Conservation (phyloP, 148 eudicot genomes). For the Talinum fruticosum region DNA sequence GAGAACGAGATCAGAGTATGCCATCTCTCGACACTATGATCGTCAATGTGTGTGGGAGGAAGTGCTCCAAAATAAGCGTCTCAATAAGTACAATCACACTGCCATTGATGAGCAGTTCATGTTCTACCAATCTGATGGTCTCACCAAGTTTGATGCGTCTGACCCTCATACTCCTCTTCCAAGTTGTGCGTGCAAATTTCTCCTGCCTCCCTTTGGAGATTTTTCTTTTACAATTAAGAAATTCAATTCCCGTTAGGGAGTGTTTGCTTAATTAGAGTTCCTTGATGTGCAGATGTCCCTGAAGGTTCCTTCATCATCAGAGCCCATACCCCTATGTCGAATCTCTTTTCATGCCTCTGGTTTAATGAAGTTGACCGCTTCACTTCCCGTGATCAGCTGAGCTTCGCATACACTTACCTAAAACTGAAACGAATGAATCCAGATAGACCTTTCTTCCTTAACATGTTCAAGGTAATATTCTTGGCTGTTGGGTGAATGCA, state of each 20-base stretch:
- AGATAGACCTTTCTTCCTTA: constrained; percentile 48
- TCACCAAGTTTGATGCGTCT: constrained; percentile 73
- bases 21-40: constrained; percentile 89
- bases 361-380: constrained; percentile 94
- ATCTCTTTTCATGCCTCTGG: constrained; percentile 95
- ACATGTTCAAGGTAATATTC: constrained; percentile 78
- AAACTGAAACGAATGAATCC: constrained; percentile 74
- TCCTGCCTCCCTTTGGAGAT: neutral
- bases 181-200: constrained; percentile 60
- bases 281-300: constrained; percentile 69
- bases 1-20: constrained; percentile 82
- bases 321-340: constrained; percentile 94
- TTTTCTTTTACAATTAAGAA: neutral
- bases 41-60: constrained; percentile 99
- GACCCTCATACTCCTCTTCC: constrained; percentile 72
- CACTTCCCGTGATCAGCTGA: constrained; percentile 91
- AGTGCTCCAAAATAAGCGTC: constrained; percentile 95
- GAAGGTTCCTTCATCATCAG: constrained; percentile 93
- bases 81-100: constrained; percentile 87
- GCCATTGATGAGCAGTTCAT: constrained; percentile 87
- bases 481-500: constrained; percentile 11
- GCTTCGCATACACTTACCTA: constrained; percentile 86
- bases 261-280: neutral
- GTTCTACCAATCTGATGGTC: constrained; percentile 89
- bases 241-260: neutral